These are phyloP conservation scores for Platanthera zijinensis DNA, from an alignment of 106 monocot genomes.

Conservation along the genomic window DNA sequence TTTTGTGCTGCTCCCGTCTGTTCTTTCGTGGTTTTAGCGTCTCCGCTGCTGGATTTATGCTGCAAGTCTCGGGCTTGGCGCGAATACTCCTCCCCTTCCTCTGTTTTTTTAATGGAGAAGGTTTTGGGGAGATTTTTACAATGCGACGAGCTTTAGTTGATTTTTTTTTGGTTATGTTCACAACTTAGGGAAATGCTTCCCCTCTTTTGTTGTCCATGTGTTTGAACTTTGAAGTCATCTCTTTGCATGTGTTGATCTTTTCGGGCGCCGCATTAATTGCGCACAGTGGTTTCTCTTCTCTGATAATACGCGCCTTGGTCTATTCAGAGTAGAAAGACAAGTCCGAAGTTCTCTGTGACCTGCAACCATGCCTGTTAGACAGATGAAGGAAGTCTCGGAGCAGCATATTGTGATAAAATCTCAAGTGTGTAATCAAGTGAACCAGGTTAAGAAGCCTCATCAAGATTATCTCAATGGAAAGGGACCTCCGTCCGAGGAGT, in stretches of 20 bases:
- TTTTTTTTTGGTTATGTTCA: not conserved
- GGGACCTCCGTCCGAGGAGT: constrained; percentile 15
- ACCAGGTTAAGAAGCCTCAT: constrained; percentile 12
- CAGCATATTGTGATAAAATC: constrained; percentile 36
- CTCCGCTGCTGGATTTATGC: constrained; percentile 5
- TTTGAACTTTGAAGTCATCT: not conserved
- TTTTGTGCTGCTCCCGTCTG: constrained; percentile 9
- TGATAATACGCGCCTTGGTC: not conserved
- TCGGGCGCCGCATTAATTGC: constrained; percentile 2
- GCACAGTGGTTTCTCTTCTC: not conserved
- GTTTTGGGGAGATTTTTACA: not conserved
- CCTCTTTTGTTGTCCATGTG: not conserved
- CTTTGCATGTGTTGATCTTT: not conserved
- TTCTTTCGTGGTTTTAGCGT: constrained; percentile 9
- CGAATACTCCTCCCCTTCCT: not conserved
- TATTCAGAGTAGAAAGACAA: not conserved
- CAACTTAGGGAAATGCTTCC: not conserved
- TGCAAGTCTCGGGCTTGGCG: constrained; percentile 12
- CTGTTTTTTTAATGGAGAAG: not conserved
- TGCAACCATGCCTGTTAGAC: constrained; percentile 33
- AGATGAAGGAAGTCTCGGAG: constrained; percentile 32
- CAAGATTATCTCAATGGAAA: constrained; percentile 18
- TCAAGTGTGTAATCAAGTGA: constrained; percentile 9
- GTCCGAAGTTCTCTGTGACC: not conserved
- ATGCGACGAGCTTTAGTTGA: no score